These are phyloP conservation scores for Lachnellula arida DNA, from an alignment of 2,329 filamentous ascomycete genomes.

Conservation along the genomic window DNA sequence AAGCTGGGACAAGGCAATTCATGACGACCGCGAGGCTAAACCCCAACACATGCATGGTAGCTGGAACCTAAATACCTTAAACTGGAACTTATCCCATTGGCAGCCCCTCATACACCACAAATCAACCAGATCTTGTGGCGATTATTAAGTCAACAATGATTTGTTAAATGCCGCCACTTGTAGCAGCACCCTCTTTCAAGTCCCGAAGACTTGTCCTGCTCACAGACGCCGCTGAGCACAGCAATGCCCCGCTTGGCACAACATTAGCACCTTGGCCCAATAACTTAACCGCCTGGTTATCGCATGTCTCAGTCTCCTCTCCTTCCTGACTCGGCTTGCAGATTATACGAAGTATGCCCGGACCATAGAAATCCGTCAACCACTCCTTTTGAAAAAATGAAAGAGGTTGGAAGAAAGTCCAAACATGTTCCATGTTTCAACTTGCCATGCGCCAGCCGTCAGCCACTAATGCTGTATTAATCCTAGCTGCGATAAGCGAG, in stretches of 20 bases:
- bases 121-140: too few relatives aligned
- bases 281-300: not conserved
- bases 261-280: conserved; percentile 4
- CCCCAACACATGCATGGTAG: not conserved
- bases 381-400: not conserved
- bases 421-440: conserved; percentile 5
- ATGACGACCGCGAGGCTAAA: not conserved
- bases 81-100: too few relatives aligned
- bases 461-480: not conserved
- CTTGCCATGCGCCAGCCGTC: not conserved
- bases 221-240: not conserved
- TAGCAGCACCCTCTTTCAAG: not conserved
- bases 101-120: too few relatives aligned
- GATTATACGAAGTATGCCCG: not conserved
- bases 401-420: not conserved
- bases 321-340: not conserved
- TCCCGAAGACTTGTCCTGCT: not conserved
- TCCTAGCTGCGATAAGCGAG: conserved; percentile 1
- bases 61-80: not conserved
- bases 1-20: not conserved
- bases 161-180: too few relatives aligned
- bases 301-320: not conserved
- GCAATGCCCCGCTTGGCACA: conserved; percentile 10
- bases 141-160: too few relatives aligned
- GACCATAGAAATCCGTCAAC: not conserved